phyloP scores from a whole-genome alignment of 345 rosid genomes.

The Cardamine chenopodiifolia region DNA sequence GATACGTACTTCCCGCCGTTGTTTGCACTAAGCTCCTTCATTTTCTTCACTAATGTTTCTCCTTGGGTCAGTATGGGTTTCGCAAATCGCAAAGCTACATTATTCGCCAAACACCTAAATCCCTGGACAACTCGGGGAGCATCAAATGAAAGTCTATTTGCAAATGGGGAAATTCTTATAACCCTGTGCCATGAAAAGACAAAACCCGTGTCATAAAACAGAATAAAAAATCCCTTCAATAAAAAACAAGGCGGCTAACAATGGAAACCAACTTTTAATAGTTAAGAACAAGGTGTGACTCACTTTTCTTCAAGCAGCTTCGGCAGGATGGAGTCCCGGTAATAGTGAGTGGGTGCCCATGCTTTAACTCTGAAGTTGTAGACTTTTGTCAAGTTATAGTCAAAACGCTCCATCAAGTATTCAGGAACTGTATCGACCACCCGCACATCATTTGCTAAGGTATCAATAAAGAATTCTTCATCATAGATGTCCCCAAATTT shows the following conservation, averaged over 20 bases:
- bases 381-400: constrained; percentile 78
- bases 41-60: constrained; percentile 77
- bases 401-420: constrained; percentile 96
- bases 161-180: constrained; percentile 96
- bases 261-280: neutral
- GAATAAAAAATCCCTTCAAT: neutral
- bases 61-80: constrained; percentile 75
- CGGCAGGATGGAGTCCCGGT: constrained; percentile 81
- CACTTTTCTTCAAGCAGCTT: constrained; percentile 92
- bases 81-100: constrained; percentile 80
- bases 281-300: constrained; percentile 40
- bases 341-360: constrained; percentile 84
- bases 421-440: constrained; percentile 81
- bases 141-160: constrained; percentile 92
- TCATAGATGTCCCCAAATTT: constrained; percentile 85
- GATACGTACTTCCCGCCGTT: constrained; percentile 86
- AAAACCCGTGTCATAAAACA: constrained; percentile 1
- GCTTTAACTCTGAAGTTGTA: constrained; percentile 96
- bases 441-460: constrained; percentile 75
- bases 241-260: neutral
- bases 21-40: constrained; percentile 80
- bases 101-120: constrained; percentile 90
- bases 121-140: constrained; percentile 88
- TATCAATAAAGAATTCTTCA: constrained; percentile 68
- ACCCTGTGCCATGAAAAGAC: constrained; percentile 58